These are phyloP conservation scores for Scalesia atractyloides DNA, from an alignment of 129 eudicot species.

Conservation along the genomic window DNA sequence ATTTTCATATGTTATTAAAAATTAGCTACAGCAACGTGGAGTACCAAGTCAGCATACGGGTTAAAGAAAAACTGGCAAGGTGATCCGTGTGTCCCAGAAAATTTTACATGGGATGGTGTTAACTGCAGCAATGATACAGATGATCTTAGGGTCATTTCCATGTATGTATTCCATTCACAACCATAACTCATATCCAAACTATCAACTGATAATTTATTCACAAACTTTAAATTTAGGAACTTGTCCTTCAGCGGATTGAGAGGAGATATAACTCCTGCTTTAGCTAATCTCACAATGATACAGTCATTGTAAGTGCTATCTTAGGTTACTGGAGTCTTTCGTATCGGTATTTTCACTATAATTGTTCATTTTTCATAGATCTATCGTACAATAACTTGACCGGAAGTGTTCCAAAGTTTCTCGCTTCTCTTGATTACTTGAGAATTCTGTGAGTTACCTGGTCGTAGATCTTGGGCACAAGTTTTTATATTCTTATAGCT, in stretches of 20 bases:
- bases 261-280: slow-evolving; percentile 32
- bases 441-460: slow-evolving; percentile 35
- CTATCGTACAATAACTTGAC: slow-evolving; percentile 38
- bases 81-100: slow-evolving; percentile 41
- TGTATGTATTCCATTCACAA: slow-evolving; percentile 23
- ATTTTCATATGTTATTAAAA: neutral
- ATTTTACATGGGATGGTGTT: slow-evolving; percentile 39
- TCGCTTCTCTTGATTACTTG: slow-evolving; percentile 20
- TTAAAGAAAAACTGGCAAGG: slow-evolving; percentile 49
- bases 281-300: slow-evolving; percentile 37
- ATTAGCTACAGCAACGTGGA: slow-evolving; percentile 35
- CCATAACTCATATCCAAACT: neutral
- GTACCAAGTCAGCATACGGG: slow-evolving; percentile 36
- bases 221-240: slow-evolving; percentile 26
- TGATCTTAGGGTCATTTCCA: slow-evolving; percentile 28
- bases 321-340: neutral
- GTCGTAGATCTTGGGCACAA: neutral
- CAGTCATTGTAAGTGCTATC: slow-evolving; percentile 29
- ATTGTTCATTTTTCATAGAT: slow-evolving; percentile 31
- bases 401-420: slow-evolving; percentile 37
- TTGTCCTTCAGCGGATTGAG: slow-evolving; percentile 33
- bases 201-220: neutral
- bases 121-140: slow-evolving; percentile 26
- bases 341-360: neutral
- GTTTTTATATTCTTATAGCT: neutral